These are phyloP conservation scores for Arthrobotrys sphaeroides DNA, from an alignment of 2,329 filamentous ascomycete species.

Conservation along the genomic window DNA sequence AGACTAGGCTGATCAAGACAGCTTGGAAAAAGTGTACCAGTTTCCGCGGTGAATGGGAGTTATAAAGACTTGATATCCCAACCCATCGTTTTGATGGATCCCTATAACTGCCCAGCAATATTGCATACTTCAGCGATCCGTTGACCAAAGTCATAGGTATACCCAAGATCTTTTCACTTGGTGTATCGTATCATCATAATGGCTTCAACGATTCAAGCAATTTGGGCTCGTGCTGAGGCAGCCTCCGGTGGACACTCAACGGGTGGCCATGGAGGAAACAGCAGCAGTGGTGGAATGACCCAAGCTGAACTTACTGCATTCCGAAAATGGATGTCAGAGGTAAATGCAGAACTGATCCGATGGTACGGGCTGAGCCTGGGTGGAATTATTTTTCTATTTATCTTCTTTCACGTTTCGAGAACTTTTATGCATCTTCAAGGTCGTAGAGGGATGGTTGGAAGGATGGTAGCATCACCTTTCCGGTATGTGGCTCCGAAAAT, in stretches of 20 bases:
- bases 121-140: not conserved
- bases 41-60: not conserved
- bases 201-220: constrained; percentile 20
- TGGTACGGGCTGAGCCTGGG: constrained; percentile 49
- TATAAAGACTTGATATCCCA: constrained; percentile 19
- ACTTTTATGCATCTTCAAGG: constrained; percentile 55
- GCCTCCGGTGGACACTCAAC: not conserved
- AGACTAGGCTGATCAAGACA: constrained; percentile 15
- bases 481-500: constrained; percentile 40
- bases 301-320: constrained; percentile 24
- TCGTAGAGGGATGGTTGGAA: constrained; percentile 54
- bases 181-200: constrained; percentile 18
- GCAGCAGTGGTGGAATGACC: constrained; percentile 20
- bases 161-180: constrained; percentile 5
- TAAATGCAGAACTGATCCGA: constrained; percentile 39
- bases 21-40: not conserved
- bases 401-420: constrained; percentile 55
- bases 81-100: not conserved
- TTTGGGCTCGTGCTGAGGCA: constrained; percentile 41
- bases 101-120: constrained; percentile 9
- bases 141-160: constrained; percentile 7
- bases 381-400: constrained; percentile 55
- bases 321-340: constrained; percentile 35
- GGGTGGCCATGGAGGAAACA: constrained; percentile 4
- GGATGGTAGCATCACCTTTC: constrained; percentile 51